A percentile compares a stretch with the other conserved stretches of the same genome.
These are phyloP conservation scores for Gaultheria prostrata DNA, from an alignment of 148 eudicot species.

Conservation along the genomic window DNA sequence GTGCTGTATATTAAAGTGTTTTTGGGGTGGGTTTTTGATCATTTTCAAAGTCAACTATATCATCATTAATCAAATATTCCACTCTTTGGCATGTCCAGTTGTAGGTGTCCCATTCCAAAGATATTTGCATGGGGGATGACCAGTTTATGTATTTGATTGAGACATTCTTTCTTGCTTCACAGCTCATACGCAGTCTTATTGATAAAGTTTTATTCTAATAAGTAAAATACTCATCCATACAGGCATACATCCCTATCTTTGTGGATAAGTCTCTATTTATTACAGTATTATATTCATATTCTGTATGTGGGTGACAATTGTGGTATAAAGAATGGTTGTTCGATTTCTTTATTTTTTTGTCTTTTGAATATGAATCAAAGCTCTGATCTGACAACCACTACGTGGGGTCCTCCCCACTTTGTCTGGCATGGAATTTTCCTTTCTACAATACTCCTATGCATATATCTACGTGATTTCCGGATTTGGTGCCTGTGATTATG, in stretches of 20 bases:
- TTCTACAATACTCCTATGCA: background rate
- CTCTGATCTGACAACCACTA: background rate
- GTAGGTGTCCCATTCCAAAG: background rate
- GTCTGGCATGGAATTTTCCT: background rate
- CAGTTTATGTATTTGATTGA: background rate
- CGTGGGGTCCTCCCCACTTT: conserved; percentile 4
- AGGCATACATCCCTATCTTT: background rate
- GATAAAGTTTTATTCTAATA: background rate
- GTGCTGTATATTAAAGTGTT: background rate
- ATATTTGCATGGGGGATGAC: conserved; percentile 1
- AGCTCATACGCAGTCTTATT: background rate
- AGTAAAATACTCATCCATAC: background rate
- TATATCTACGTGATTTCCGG: background rate
- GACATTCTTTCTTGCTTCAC: background rate
- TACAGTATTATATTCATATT: background rate
- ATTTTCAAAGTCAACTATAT: background rate
- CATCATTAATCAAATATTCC: background rate
- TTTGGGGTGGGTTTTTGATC: background rate
- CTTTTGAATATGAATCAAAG: background rate
- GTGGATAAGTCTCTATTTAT: background rate
- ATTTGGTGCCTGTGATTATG: background rate
- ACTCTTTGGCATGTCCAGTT: background rate
- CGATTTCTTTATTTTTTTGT: background rate
- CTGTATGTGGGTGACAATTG: background rate
- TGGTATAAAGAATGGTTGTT: conserved; percentile 9